Evolutionary conservation across 306 rosid species (phyloP).

Genomic region (Arachis hypogaea): DNA sequence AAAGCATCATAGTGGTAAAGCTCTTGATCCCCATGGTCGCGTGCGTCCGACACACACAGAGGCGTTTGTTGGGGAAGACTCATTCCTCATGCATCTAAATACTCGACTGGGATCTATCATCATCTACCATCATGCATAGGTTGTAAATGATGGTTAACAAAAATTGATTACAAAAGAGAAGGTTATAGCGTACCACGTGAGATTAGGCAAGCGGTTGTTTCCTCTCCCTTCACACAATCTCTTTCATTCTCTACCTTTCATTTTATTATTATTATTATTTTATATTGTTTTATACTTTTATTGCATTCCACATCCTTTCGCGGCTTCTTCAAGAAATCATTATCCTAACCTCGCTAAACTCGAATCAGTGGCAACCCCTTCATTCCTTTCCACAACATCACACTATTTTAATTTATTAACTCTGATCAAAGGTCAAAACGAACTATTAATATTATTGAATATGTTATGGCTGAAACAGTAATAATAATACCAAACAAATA

Average conservation of each 20-base stretch:
- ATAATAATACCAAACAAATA: too few relatives aligned
- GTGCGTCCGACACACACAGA: slow-evolving; percentile 26
- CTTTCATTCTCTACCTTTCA: slow-evolving; percentile 19
- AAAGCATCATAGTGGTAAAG: not conserved
- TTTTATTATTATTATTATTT: not conserved
- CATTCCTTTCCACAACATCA: not conserved
- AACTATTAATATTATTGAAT: too few relatives aligned
- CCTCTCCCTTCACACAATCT: slow-evolving; percentile 42
- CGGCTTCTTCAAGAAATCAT: slow-evolving; percentile 33
- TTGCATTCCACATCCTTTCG: slow-evolving; percentile 31
- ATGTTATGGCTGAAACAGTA: too few relatives aligned
- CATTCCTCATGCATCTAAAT: slow-evolving; percentile 3
- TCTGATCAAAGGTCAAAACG: not conserved
- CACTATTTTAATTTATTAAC: not conserved
- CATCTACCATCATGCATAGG: not conserved
- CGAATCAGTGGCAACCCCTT: not conserved
- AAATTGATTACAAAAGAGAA: not conserved
- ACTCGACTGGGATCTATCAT: not conserved
- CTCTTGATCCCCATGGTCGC: not conserved
- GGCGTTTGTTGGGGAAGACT: slow-evolving; percentile 18
- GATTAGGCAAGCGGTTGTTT: slow-evolving; percentile 27
- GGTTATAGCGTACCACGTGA: slow-evolving; percentile 18
- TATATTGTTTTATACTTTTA: too few relatives aligned
- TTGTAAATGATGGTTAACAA: not conserved
- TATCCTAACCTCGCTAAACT: slow-evolving; percentile 14